Base-by-base conservation (phyloP, 345 rosid genomes). In the Salix exigua region DNA sequence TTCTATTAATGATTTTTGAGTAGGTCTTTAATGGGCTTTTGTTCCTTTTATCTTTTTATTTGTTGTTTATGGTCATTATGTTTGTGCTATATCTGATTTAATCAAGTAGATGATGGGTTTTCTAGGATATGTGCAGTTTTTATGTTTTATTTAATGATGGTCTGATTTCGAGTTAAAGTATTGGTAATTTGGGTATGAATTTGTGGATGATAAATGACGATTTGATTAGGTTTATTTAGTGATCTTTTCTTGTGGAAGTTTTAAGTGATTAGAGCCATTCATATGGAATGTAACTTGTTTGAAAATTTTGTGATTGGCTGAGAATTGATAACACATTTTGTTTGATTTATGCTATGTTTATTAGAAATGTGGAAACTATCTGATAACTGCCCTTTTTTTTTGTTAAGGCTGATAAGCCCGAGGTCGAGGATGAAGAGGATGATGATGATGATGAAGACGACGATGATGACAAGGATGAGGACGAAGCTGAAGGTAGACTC, bases 401-500 rank as follows among this genome's bases (percentile, higher is more conserved):
- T 75, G 62, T 75, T 53, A 61, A 90, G 94, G 78, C 86, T 46
- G 96, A 91, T 67, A 83, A 85, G 76, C 93, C 96, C 65, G 84
- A 85, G 69, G 79, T 92, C 42, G 92, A 90, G 81, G 94, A 91
- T 50, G 91, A 85, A 18, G 78, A n/a, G 63, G 63, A 53, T 23
- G 94, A 92, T 21, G 96, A 89, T 0, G 93, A 91, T 0, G 91
- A 88, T 2, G 96, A 91, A 0, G 91, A 90, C 0, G 92, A 91
- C 0, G 91, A 88, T 4, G 92, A 92, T 0, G 94, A 76, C 66
- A 51, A 75, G 16, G 81, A 79, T 44, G 82, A 79, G 1, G 92
- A 86, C 38, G 92, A 88, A 2, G 88, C 66, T 23, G 94, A 89
- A 55, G 92, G 90, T 88, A 61, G 61, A 28, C 16, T 55, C 6